Base-by-base conservation (phyloP, 108 stramenopile species). In the Nannochloropsis gaditana region DNA sequence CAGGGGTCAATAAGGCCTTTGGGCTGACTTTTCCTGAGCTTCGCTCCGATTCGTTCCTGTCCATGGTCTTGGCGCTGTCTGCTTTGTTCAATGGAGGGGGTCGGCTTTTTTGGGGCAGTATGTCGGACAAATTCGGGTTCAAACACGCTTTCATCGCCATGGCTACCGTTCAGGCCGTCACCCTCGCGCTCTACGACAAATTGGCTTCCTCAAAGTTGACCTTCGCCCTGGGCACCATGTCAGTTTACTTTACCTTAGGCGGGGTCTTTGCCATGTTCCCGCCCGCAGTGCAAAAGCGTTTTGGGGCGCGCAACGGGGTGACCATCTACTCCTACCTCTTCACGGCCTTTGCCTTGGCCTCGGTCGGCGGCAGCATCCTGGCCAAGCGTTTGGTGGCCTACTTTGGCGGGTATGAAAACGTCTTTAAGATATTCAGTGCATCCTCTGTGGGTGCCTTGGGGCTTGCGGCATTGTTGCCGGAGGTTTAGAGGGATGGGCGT, bases 241-340 rank as follows among this genome's bases (percentile, higher is more conserved):
- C 80, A n/a, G 45, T 88, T 42, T 90, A 90, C 79, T 88, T 86
- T 80, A 86, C 84, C 82, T 73, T 91, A n/a, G 91, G 90, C 9
- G 91, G 91, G 4, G 91, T 86, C 90, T 92, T 92, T 43, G 89
- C 90, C 83, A 90, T 92, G 87, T 90, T 89, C 83, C 90, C 91
- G 15, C 87, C 88, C 9, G 47, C 43, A 10, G 43, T 87, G 11
- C 79, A 17, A 43, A 83, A 90, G 90, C 44, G 89, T n/a, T 92
- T 92, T 87, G 91, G 91, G 3, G 85, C 86, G 6, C 44, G 41
- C 44, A 59, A 87, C 50, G 91, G 91, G 41, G 89, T 87, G 11
- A 84, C 43, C 45, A 88, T 91, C 42, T 92, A 90, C 87, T 87
- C 87, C 79, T 86, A 90, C 43, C 10, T 92, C 9, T 92, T 90